Evolutionary conservation across 495 filamentous ascomycete species (phyloP).

Genomic region (Xylaria scruposa): DNA sequence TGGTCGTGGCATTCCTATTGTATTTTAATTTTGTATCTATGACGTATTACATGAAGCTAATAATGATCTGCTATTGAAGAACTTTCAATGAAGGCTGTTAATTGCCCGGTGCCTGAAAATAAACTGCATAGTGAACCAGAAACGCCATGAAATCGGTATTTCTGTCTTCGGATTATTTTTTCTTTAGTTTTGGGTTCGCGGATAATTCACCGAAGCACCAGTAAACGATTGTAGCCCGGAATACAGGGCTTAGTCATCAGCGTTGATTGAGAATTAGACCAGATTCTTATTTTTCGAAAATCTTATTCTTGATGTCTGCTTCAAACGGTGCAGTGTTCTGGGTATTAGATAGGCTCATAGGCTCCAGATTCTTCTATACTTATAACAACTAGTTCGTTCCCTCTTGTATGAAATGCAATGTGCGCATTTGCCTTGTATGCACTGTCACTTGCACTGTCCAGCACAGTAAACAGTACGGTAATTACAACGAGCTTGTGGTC

Average conservation of each 20-base stretch:
- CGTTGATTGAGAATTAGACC: too few relatives aligned
- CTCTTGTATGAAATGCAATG: background rate
- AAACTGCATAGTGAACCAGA: background rate
- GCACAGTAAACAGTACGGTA: background rate
- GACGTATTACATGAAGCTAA: background rate
- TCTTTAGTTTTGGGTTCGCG: too few relatives aligned
- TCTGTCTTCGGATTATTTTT: background rate
- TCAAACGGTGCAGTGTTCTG: background rate
- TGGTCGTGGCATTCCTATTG: background rate
- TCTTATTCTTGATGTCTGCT: background rate
- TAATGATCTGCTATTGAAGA: background rate
- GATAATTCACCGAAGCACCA: too few relatives aligned
- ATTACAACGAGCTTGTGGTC: background rate
- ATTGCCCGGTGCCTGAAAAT: background rate
- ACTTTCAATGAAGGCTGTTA: background rate
- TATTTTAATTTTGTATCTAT: background rate
- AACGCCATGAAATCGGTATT: background rate
- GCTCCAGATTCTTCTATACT: background rate
- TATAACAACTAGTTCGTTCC: background rate
- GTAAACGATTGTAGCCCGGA: too few relatives aligned
- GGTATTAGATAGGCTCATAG: background rate
- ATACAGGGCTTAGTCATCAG: too few relatives aligned
- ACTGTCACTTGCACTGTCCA: background rate
- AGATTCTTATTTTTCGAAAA: background rate
- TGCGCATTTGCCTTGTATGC: background rate